A percentile compares a stretch with the other conserved stretches of the same genome.
phyloP scores from a whole-genome alignment of 2,329 filamentous ascomycete species.

The Diaporthe vexans region DNA sequence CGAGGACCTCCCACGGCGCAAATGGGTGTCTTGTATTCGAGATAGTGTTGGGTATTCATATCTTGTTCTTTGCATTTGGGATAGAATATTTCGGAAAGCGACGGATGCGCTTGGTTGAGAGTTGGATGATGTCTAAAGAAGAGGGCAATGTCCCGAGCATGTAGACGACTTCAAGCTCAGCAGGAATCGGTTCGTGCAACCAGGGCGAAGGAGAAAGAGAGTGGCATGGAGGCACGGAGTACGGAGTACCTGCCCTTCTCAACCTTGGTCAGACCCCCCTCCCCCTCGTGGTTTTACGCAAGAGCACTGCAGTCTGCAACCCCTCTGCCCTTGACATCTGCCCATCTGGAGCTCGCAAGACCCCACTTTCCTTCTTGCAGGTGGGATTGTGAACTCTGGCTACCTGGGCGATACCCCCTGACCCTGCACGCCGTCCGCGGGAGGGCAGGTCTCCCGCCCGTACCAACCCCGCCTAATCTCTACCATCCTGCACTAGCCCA shows the following conservation, averaged over 20 bases:
- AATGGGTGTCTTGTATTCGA: not conserved
- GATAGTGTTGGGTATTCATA: not conserved
- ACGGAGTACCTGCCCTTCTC: not conserved
- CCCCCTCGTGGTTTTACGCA: conserved; percentile 29
- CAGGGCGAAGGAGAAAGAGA: not conserved
- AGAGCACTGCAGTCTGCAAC: conserved; percentile 5
- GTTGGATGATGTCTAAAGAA: not conserved
- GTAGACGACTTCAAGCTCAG: not conserved
- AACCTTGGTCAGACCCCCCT: not conserved
- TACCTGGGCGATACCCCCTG: conserved; percentile 15
- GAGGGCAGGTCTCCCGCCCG: not conserved
- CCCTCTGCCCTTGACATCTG: conserved; percentile 36
- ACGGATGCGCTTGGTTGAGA: not conserved
- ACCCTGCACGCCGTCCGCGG: not conserved
- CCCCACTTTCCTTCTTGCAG: conserved; percentile 37
- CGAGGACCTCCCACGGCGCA: not conserved
- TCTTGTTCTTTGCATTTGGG: not conserved
- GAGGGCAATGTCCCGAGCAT: not conserved
- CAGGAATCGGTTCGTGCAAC: not conserved
- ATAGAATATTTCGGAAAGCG: not conserved
- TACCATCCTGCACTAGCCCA: conserved; percentile 33
- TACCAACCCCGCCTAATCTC: conserved; percentile 37
- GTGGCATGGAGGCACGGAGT: not conserved
- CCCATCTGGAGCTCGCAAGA: conserved; percentile 36
- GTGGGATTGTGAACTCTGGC: conserved; percentile 35